These are phyloP conservation scores for Penicillium sp. DNA, from an alignment of 2,329 filamentous ascomycete species.

Conservation along the genomic window DNA sequence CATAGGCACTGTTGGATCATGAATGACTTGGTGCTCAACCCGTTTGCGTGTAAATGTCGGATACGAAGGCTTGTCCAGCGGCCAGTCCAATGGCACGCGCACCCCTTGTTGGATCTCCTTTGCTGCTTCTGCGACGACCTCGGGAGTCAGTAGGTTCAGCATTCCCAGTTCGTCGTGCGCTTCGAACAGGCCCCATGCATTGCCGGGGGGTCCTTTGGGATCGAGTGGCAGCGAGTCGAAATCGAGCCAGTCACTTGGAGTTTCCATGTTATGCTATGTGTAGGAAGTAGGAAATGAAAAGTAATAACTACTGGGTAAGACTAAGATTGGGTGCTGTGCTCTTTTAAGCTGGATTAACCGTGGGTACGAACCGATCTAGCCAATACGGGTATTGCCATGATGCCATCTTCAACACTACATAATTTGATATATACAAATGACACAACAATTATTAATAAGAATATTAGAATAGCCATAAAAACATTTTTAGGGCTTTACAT, in stretches of 20 bases:
- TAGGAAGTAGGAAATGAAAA: too few relatives aligned
- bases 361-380: too few relatives aligned
- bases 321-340: too few relatives aligned
- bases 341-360: too few relatives aligned
- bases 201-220: conserved; percentile 48
- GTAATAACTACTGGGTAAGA: too few relatives aligned
- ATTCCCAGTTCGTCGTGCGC: conserved; percentile 50
- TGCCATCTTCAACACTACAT: too few relatives aligned
- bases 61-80: background rate
- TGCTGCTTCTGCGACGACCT: conserved; percentile 40
- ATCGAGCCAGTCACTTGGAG: conserved; percentile 9
- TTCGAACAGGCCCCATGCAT: conserved; percentile 57
- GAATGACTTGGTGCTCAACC: background rate
- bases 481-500: too few relatives aligned
- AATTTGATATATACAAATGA: too few relatives aligned
- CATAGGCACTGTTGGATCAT: background rate
- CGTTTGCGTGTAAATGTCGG: background rate
- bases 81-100: conserved; percentile 8
- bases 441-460: too few relatives aligned
- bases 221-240: conserved; percentile 50
- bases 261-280: too few relatives aligned
- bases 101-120: conserved; percentile 41
- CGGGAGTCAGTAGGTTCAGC: conserved; percentile 52
- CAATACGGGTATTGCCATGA: too few relatives aligned
- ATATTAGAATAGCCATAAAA: too few relatives aligned